Base-by-base conservation (phyloP, 768 basidiomycete species). In the Boletus rubropictus region DNA sequence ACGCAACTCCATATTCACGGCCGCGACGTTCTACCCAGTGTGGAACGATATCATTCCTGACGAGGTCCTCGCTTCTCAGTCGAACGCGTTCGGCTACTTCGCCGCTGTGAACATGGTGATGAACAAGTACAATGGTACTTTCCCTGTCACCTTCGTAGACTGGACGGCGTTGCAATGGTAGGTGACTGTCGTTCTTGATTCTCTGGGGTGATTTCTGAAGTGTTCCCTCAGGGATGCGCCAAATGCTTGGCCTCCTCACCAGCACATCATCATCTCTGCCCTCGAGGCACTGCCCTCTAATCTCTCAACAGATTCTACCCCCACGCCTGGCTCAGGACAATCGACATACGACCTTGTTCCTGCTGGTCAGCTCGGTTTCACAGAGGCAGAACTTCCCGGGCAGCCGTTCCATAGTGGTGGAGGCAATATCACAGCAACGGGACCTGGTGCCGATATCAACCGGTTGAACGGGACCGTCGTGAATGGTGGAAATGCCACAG, bases 231-330 rank as follows among this genome's bases (percentile, higher is more conserved):
- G 84, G 86, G 87, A 89, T 59, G 78, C 84, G 21, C 90, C 91
- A n/a, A 92, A 92, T 57, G 66, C 84, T 2, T 96, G 90, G 91
- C 88, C 89, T 15, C 85, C 87, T 8, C 86, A 89, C 56, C 86
- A 86, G 52, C 84, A 90, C 64, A 87, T 95, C 52, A 68, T 79
- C 21, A 75, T 95, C 37, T 72, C 84, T 47, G 91, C 92, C 0
- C 78, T 97, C 32, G 75, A 77, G 31, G 76, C 80, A 10, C 70
- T 97, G 14, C 89, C 89, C 0, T 58, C 80, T 17, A 86, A 89
- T 61, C 57, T 93, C 29, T 82, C 89, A 0, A 72, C 69, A 8
- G 72, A 73, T 7, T 29, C 74, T 1, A 65, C 86, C n/a, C 79
- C 86, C 10, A 63, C 71, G 3, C 77, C 80, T 1, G 52, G 69